phyloP scores from a whole-genome alignment of 2,329 filamentous ascomycete genomes.

The Escovopsis weberi region DNA sequence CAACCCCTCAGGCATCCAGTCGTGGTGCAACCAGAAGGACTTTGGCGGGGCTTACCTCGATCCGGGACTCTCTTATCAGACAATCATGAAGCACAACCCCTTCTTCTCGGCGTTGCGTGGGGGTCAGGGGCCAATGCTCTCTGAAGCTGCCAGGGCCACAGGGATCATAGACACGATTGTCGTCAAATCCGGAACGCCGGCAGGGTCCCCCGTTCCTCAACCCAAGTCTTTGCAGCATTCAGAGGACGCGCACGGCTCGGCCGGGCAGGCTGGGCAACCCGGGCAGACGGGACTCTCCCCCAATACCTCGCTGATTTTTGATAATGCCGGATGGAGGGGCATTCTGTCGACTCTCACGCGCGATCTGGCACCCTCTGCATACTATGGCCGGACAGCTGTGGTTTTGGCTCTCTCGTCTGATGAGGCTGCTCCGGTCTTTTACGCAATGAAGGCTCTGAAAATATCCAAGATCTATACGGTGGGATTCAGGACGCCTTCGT shows the following conservation, averaged over 20 bases:
- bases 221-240: conserved; percentile 10
- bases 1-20: conserved; percentile 51
- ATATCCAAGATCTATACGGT: conserved; percentile 74
- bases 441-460: conserved; percentile 60
- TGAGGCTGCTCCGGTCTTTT: conserved; percentile 66
- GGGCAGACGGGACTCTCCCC: conserved; percentile 23
- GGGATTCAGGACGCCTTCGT: conserved; percentile 53
- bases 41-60: conserved; percentile 77
- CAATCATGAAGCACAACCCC: conserved; percentile 41
- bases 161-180: conserved; percentile 74
- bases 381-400: conserved; percentile 59
- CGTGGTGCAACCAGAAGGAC: conserved; percentile 54
- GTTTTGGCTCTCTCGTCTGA: conserved; percentile 59
- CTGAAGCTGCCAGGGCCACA: conserved; percentile 63
- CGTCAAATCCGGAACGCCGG: conserved; percentile 33
- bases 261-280: conserved; percentile 7
- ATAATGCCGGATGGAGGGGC: conserved; percentile 76
- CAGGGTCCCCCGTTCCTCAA: conserved; percentile 16
- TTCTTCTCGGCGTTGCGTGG: conserved; percentile 37
- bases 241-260: conserved; percentile 10
- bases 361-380: conserved; percentile 71
- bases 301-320: conserved; percentile 50
- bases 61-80: conserved; percentile 48
- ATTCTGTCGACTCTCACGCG: conserved; percentile 69
- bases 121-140: conserved; percentile 43